Evolutionary conservation across 2,329 filamentous ascomycete genomes (phyloP).

Genomic region (Didymella exigua): DNA sequence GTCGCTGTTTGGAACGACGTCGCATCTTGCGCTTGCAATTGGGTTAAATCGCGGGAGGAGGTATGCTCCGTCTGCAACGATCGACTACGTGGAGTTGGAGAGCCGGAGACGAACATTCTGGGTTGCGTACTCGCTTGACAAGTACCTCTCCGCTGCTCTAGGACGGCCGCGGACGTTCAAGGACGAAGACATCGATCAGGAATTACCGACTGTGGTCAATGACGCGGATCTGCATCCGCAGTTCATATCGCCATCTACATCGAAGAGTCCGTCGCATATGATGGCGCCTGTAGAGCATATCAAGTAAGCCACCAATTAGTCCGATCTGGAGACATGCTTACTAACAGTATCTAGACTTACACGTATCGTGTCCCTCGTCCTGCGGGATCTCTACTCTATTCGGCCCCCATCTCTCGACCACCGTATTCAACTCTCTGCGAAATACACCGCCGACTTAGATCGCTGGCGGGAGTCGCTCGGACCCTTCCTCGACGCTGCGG

Average conservation of each 20-base stretch:
- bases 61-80: constrained; percentile 32
- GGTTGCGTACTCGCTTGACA: constrained; percentile 67
- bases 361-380: constrained; percentile 52
- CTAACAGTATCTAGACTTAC: constrained; percentile 41
- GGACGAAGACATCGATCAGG: constrained; percentile 68
- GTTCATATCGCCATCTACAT: constrained; percentile 35
- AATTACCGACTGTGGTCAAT: constrained; percentile 44
- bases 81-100: constrained; percentile 57
- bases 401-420: constrained; percentile 39
- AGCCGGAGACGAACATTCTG: constrained; percentile 66
- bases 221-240: constrained; percentile 39
- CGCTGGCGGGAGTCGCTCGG: constrained; percentile 56
- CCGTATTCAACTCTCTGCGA: constrained; percentile 48
- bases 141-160: constrained; percentile 67
- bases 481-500: constrained; percentile 49
- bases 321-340: not conserved
- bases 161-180: constrained; percentile 66
- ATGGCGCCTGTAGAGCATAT: constrained; percentile 54
- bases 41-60: constrained; percentile 52
- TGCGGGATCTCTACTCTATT: constrained; percentile 54
- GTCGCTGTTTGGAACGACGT: constrained; percentile 63
- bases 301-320: constrained; percentile 29
- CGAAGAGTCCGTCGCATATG: constrained; percentile 49
- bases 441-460: constrained; percentile 51
- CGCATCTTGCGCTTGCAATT: constrained; percentile 59